Percentiles rank a stretch among this genome's conserved stretches.
phyloP scores from a whole-genome alignment of 495 filamentous ascomycete species.

The Daldinia vernicosa region DNA sequence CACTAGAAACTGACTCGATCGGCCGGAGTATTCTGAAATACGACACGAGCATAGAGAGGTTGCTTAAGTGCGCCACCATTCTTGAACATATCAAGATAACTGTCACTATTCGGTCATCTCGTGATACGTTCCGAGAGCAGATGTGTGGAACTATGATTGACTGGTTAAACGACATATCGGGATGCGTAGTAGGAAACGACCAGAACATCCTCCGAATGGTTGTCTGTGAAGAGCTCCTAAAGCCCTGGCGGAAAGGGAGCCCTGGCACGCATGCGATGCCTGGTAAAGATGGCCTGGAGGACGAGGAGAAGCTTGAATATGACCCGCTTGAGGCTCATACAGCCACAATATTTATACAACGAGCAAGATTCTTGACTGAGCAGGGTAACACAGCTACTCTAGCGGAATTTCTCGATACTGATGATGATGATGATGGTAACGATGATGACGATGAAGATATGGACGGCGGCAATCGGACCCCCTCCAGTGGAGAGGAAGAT shows the following conservation, averaged over 20 bases:
- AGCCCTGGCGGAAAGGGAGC: constrained; percentile 86
- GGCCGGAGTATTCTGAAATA: constrained; percentile 86
- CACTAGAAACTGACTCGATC: constrained; percentile 85
- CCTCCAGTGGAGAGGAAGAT: constrained; percentile 53
- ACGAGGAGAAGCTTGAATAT: constrained; percentile 69
- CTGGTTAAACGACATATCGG: constrained; percentile 92
- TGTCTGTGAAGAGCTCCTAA: constrained; percentile 90
- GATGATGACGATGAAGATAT: constrained; percentile 56
- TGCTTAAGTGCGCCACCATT: constrained; percentile 78
- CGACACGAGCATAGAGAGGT: constrained; percentile 70
- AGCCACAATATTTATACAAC: constrained; percentile 38
- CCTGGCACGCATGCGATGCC: constrained; percentile 83
- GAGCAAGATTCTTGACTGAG: constrained; percentile 42
- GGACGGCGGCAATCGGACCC: constrained; percentile 46
- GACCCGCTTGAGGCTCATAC: constrained; percentile 32
- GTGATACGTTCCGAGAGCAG: constrained; percentile 95
- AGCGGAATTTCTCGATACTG: constrained; percentile 48
- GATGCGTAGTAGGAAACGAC: constrained; percentile 85
- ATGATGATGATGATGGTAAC: constrained; percentile 54
- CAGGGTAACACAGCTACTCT: constrained; percentile 31
- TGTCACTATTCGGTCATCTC: constrained; percentile 88
- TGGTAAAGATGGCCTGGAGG: constrained; percentile 87
- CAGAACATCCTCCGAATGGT: constrained; percentile 78
- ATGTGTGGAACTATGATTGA: constrained; percentile 99
- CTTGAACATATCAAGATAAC: constrained; percentile 97